These are phyloP conservation scores for Pinus albicaulis DNA, from an alignment of 75 land plant genomes.

Conservation along the genomic window DNA sequence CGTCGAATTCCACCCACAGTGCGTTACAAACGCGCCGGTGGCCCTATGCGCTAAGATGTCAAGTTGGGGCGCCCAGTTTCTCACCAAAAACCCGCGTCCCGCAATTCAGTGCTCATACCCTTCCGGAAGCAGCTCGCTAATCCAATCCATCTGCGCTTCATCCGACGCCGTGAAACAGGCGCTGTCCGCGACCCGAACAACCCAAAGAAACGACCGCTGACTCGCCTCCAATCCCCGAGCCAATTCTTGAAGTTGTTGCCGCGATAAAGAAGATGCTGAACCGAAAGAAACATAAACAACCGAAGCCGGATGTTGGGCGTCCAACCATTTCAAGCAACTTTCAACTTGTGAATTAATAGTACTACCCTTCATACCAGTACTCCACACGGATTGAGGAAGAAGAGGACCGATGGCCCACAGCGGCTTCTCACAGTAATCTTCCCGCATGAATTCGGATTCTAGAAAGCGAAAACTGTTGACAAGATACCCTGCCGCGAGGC, in stretches of 20 bases:
- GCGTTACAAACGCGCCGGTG: slow-evolving; percentile 10
- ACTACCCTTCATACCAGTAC: too few species aligned
- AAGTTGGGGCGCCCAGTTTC: slow-evolving; percentile 20
- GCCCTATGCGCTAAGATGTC: slow-evolving; percentile 6
- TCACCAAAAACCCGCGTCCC: slow-evolving; percentile 14
- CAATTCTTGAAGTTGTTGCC: not conserved
- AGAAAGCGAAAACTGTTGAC: not conserved
- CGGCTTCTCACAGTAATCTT: not conserved
- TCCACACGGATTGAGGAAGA: not conserved
- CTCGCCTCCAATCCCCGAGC: not conserved
- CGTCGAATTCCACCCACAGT: slow-evolving; percentile 22
- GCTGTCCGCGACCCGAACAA: not conserved
- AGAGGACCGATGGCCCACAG: slow-evolving; percentile 4
- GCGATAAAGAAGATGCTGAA: not conserved
- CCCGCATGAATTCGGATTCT: not conserved
- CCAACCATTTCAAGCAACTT: not conserved
- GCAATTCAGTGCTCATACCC: slow-evolving; percentile 1
- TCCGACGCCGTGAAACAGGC: not conserved
- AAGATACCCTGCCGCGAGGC: not conserved
- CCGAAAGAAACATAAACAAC: not conserved
- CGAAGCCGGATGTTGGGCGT: not conserved
- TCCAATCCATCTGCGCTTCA: not conserved
- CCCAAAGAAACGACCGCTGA: not conserved
- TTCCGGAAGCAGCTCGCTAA: slow-evolving; percentile 8
- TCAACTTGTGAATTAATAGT: too few species aligned